Percentiles rank a stretch among this genome's conserved stretches.
Conservation (phyloP, 352 stramenopile species). For the Aphanomyces euteiches region DNA sequence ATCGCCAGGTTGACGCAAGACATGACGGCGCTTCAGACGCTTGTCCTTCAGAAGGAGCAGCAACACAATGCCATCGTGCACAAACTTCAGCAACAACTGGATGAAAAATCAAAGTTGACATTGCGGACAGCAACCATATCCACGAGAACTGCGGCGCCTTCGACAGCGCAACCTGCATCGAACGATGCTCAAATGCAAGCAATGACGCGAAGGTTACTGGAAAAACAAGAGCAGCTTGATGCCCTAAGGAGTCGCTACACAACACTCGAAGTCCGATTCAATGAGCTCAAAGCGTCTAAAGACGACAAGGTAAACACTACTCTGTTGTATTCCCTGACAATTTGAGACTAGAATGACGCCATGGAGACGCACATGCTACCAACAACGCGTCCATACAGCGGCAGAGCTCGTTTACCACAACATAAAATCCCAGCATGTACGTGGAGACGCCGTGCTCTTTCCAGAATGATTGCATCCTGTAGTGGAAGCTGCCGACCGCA, state of each 20-base stretch:
- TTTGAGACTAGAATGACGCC: slow-evolving; percentile 48
- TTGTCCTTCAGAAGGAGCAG: slow-evolving; percentile 32
- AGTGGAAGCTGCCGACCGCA: slow-evolving; percentile 50
- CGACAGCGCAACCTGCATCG: slow-evolving; percentile 19
- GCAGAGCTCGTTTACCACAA: slow-evolving; percentile 31
- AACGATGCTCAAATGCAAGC: slow-evolving; percentile 63
- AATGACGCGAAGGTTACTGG: slow-evolving; percentile 72
- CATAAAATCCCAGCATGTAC: slow-evolving; percentile 49
- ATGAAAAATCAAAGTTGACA: background rate
- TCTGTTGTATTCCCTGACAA: slow-evolving; percentile 38
- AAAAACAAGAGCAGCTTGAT: slow-evolving; percentile 81
- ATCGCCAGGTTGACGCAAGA: slow-evolving; percentile 51
- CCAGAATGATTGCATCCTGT: background rate
- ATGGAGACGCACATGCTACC: slow-evolving; percentile 15
- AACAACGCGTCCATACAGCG: slow-evolving; percentile 33
- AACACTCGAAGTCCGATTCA: slow-evolving; percentile 66
- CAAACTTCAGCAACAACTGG: background rate
- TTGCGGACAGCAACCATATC: slow-evolving; percentile 31
- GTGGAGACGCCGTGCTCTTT: slow-evolving; percentile 61
- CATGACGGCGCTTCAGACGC: slow-evolving; percentile 50
- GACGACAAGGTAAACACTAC: slow-evolving; percentile 55
- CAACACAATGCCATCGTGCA: slow-evolving; percentile 39
- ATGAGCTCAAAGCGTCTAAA: slow-evolving; percentile 49
- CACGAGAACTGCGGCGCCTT: background rate
- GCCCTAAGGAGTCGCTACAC: slow-evolving; percentile 56